Conservation (phyloP, 352 stramenopile species). For the Globisporangium megalacanthum region DNA sequence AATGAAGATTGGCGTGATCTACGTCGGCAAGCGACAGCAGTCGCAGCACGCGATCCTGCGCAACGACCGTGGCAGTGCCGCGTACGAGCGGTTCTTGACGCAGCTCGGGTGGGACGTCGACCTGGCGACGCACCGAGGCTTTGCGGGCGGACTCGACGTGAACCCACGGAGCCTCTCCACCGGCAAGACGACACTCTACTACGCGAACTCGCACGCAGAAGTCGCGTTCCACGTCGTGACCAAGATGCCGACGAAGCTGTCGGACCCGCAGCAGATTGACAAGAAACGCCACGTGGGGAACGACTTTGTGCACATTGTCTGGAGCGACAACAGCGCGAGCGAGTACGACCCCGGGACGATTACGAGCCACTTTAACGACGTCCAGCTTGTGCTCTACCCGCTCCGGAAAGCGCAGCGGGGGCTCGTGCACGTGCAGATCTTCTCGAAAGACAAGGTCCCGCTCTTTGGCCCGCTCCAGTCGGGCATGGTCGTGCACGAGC, state of each 20-base stretch:
- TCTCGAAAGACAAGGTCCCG: slow-evolving; percentile 79
- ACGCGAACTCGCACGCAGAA: slow-evolving; percentile 75
- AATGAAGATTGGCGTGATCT: slow-evolving; percentile 88
- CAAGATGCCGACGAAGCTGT: slow-evolving; percentile 80
- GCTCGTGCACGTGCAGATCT: slow-evolving; percentile 71
- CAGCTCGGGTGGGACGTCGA: slow-evolving; percentile 79
- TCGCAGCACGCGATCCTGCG: slow-evolving; percentile 76
- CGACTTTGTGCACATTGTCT: slow-evolving; percentile 85
- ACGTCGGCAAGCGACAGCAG: slow-evolving; percentile 69
- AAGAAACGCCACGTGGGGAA: slow-evolving; percentile 88
- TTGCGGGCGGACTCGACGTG: slow-evolving; percentile 66
- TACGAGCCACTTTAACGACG: slow-evolving; percentile 87
- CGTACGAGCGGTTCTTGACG: slow-evolving; percentile 67
- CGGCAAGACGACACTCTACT: slow-evolving; percentile 66
- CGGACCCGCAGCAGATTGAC: slow-evolving; percentile 82
- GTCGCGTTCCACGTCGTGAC: slow-evolving; percentile 87
- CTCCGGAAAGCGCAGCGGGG: slow-evolving; percentile 54
- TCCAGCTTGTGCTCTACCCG: slow-evolving; percentile 83
- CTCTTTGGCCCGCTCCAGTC: slow-evolving; percentile 77
- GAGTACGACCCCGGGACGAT: slow-evolving; percentile 83
- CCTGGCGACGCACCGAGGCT: slow-evolving; percentile 61
- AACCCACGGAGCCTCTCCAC: slow-evolving; percentile 84
- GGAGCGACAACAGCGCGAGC: slow-evolving; percentile 75
- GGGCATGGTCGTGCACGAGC: slow-evolving; percentile 76
- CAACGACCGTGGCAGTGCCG: slow-evolving; percentile 60